Evolutionary conservation across 257 asterid species (phyloP).

Genomic region (Eustoma russellianum): DNA sequence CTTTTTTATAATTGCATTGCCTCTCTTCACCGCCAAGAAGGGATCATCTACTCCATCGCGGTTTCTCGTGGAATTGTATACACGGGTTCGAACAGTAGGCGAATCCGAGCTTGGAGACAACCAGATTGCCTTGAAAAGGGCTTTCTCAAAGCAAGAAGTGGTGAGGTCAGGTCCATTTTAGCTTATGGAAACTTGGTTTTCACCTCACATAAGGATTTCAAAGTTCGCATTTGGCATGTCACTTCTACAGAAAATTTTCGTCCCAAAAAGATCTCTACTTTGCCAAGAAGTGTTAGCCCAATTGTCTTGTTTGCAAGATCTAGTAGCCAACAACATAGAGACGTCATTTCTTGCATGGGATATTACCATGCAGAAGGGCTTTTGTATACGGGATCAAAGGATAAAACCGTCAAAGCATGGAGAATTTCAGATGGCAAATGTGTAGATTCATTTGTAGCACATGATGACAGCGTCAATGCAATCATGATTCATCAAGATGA

Average conservation of each 20-base stretch:
- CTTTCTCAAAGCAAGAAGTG: constrained; percentile 29
- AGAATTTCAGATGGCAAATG: constrained; percentile 45
- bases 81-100: constrained; percentile 67
- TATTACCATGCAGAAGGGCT: constrained; percentile 77
- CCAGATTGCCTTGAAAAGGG: constrained; percentile 83
- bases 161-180: constrained; percentile 53
- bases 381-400: constrained; percentile 75
- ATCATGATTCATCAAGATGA: constrained; percentile 57
- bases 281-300: constrained; percentile 32
- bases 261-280: constrained; percentile 35
- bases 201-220: constrained; percentile 58
- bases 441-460: constrained; percentile 63
- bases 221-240: constrained; percentile 50
- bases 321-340: constrained; percentile 28
- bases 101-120: constrained; percentile 78
- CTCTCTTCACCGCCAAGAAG: constrained; percentile 82
- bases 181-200: constrained; percentile 56
- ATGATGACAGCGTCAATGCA: constrained; percentile 57
- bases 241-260: constrained; percentile 31
- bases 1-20: constrained; percentile 81
- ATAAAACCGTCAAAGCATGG: constrained; percentile 59
- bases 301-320: constrained; percentile 20
- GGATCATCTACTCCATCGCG: constrained; percentile 61
- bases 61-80: constrained; percentile 53
- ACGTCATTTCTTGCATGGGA: constrained; percentile 74